Conservation (phyloP, 306 rosid species). For the Luffa acutangula region DNA sequence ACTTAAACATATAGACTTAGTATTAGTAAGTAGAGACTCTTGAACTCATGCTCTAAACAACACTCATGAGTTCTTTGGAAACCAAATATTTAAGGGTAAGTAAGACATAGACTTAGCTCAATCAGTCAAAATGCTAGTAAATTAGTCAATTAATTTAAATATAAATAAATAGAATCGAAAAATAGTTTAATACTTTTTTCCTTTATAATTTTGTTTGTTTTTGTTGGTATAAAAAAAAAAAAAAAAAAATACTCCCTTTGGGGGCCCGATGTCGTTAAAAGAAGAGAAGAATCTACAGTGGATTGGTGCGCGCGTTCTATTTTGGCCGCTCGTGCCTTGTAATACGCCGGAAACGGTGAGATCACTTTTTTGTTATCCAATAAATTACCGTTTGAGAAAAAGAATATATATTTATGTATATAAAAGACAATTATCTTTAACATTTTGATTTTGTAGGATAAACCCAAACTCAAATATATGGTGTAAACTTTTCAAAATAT, state of each 20-base stretch:
- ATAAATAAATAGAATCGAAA: neutral
- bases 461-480: neutral
- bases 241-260: neutral
- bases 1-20: no score
- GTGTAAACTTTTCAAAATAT: no score
- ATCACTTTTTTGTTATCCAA: neutral
- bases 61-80: no score
- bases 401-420: neutral
- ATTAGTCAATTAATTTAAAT: neutral
- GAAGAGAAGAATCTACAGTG: neutral
- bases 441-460: neutral
- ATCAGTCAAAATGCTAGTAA: no score
- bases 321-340: constrained; percentile 3
- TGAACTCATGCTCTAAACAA: no score
- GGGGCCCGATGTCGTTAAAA: constrained; percentile 4
- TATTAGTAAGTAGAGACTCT: no score
- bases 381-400: neutral
- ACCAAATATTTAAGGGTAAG: no score
- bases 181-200: neutral
- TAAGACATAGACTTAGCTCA: no score
- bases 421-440: neutral
- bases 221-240: no score
- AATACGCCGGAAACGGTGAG: neutral
- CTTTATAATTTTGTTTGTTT: neutral
- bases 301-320: neutral